phyloP scores from a whole-genome alignment of 345 rosid species.

The Ceriops zippeliana region DNA sequence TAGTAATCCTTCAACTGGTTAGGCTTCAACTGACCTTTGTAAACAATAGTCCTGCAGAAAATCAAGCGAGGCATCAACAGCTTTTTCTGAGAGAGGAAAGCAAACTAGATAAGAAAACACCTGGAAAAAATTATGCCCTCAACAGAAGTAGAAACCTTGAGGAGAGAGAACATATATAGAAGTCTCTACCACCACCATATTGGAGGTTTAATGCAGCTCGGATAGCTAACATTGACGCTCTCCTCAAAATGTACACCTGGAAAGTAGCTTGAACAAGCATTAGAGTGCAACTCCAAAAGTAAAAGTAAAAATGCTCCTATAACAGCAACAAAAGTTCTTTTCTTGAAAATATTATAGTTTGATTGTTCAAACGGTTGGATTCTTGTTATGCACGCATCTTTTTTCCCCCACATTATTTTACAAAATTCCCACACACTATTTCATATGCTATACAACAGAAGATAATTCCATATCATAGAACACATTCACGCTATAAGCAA shows the following conservation, averaged over 20 bases:
- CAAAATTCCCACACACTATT: too few species aligned
- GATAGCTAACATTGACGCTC: conserved; percentile 91
- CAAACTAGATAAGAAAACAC: not conserved
- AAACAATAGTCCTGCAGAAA: conserved; percentile 72
- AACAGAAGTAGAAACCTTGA: conserved; percentile 51
- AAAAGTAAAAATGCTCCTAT: not conserved
- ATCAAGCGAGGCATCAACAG: not conserved
- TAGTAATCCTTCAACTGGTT: conserved; percentile 81
- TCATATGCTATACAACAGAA: too few species aligned
- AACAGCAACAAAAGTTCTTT: too few species aligned
- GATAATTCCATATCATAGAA: too few species aligned
- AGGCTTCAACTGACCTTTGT: conserved; percentile 95
- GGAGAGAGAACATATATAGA: conserved; percentile 95
- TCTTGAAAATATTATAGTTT: too few species aligned
- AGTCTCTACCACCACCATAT: conserved; percentile 79
- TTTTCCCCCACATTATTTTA: too few species aligned
- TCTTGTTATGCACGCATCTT: too few species aligned
- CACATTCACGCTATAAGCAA: not conserved
- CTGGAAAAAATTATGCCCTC: not conserved
- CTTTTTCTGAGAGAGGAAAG: not conserved
- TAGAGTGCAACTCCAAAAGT: not conserved
- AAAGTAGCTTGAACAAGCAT: conserved; percentile 15
- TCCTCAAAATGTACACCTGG: conserved; percentile 92
- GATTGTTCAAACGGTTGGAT: too few species aligned
- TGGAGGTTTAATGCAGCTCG: conserved; percentile 87